Base-by-base conservation (phyloP, 495 filamentous ascomycete species). In the Podospora comata region DNA sequence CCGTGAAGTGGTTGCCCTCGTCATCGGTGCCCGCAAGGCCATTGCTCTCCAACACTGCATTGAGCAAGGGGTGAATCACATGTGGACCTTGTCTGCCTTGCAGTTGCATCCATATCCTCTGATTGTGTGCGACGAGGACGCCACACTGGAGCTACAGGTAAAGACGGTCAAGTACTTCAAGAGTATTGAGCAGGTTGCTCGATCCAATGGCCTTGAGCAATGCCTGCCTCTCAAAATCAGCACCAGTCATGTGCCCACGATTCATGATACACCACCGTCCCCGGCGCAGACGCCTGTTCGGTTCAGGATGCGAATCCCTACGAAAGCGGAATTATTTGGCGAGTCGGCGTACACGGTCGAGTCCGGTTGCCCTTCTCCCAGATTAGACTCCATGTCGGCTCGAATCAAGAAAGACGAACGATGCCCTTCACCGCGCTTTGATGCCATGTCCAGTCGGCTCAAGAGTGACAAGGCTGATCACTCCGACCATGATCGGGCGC, bases 121-220 rank as follows among this genome's bases (percentile, higher is more conserved):
- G 82, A 85, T 94, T 44, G 90, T 94, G 3, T 92, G 91, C 59
- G 92, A 96, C 71, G 91, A 93, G 65, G 92, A 96, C 72, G 92
- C 92, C 9, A 94, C 92, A 1, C 80, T 91, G 5, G 92, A 96
- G 74, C 79, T 96, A 68, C 87, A 90, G 76, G 92, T 94, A 60
- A 94, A 94, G 85, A 94, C 92, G 0, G 92, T 94, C 62, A 92
- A 91, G 82, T 90, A 90, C 78, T 90, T 90, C 79, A 90, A 89
- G 77, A 85, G 82, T 69, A 89, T 90, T 74, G 88, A 90, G 71
- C 77, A 80, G 66, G 85, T 89, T 28, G 87, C 86, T 32, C 76
- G 66, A 19, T 78, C 81, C 39, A 78, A 85, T 64, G 87, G 88
- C 9, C 86, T 87, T 70, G 83, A 85, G 68, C 88, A 90, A 74